These are phyloP conservation scores for Oryza coarctata DNA, from an alignment of 176 grass and related monocot species.

Conservation along the genomic window DNA sequence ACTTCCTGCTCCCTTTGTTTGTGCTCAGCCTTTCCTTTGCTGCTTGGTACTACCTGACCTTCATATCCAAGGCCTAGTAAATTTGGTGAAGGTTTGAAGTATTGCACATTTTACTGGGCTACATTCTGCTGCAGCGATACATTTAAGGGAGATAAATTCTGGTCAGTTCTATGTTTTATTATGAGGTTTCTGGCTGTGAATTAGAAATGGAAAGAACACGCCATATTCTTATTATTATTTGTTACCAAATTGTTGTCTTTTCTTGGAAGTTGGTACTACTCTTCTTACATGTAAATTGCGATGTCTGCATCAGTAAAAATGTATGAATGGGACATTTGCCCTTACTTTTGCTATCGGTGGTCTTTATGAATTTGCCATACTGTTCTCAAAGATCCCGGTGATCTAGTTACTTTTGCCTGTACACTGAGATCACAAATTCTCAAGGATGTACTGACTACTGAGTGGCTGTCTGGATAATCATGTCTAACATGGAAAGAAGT, in stretches of 20 bases:
- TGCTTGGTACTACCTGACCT: conserved; percentile 83
- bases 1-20: conserved; percentile 63
- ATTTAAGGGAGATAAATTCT: neutral
- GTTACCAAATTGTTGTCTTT: neutral
- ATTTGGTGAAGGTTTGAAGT: neutral
- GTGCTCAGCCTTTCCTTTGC: conserved; percentile 61
- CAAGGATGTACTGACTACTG: neutral
- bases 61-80: conserved; percentile 38
- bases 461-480: neutral
- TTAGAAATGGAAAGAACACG: neutral
- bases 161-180: neutral
- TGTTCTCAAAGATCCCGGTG: neutral
- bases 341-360: neutral
- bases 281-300: neutral
- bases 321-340: conserved; percentile 19
- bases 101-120: neutral
- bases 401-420: neutral
- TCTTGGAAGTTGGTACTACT: neutral
- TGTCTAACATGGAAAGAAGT: neutral
- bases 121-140: conserved; percentile 19
- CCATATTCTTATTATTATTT: neutral
- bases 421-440: neutral
- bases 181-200: conserved; percentile 14
- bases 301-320: neutral
- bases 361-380: neutral